phyloP scores from a whole-genome alignment of 371 early-diverging fungal species.

The Mortierella sp. region DNA sequence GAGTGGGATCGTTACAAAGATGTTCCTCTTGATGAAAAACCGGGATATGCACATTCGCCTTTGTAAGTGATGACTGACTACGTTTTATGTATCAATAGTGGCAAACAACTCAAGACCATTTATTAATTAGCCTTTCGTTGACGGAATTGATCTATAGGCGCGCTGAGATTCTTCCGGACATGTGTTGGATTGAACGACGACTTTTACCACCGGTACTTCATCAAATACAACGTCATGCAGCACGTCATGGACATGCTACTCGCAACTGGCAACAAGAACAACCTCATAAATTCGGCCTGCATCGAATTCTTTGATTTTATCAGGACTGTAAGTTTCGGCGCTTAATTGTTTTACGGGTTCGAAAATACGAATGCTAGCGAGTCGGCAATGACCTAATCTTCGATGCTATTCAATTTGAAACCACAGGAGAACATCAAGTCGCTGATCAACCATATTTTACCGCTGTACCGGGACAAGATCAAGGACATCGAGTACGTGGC shows the following conservation, averaged over 20 bases:
- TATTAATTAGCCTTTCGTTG: background rate
- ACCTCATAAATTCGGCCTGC: constrained; percentile 90
- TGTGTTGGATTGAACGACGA: constrained; percentile 85
- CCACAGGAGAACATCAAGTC: constrained; percentile 76
- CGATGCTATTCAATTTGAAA: background rate
- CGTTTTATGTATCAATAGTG: background rate
- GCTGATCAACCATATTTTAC: constrained; percentile 81
- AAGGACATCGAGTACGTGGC: constrained; percentile 74
- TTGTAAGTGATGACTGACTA: constrained; percentile 59
- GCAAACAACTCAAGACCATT: background rate
- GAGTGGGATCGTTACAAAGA: constrained; percentile 71
- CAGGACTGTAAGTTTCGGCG: constrained; percentile 66
- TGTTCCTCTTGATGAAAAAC: constrained; percentile 77
- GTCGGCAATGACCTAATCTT: background rate
- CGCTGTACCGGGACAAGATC: constrained; percentile 71
- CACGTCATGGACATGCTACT: constrained; percentile 76
- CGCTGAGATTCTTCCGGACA: constrained; percentile 83
- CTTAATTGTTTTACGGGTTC: background rate
- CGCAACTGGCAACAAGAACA: constrained; percentile 78
- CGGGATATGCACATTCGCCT: constrained; percentile 80
- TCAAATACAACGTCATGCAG: constrained; percentile 77
- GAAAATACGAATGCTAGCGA: background rate
- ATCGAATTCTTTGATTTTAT: constrained; percentile 89
- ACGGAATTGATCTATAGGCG: constrained; percentile 63
- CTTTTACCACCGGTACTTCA: constrained; percentile 78